Conservation (phyloP, 176 grass and related monocot genomes). For the Triticum aestivum region IWGSC_CS_RefSeq_v2.1 NC_057807.1:549212812-549213311, state of each 20-base stretch:
- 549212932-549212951: conserved; percentile 51
- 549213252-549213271: neutral
- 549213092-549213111: neutral
- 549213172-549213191: neutral
- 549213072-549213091: neutral
- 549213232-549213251: neutral
- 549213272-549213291: neutral
- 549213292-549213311: neutral
- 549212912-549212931: conserved; percentile 64
- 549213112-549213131: neutral
- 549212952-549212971: too few species aligned
- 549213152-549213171: too few species aligned
- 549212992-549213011: neutral
- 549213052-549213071: neutral
- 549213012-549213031: neutral
- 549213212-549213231: neutral
- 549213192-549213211: neutral
- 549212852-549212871: neutral
- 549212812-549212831: neutral
- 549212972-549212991: neutral
- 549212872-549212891: too few species aligned
- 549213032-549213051: neutral
- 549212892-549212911: neutral
- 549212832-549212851: neutral
- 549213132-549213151: neutral